Percentiles rank a stretch among this genome's conserved stretches.
Evolutionary conservation across 805 yeast genomes (phyloP).

Genomic region (Wickerhamiella cacticola): DNA sequence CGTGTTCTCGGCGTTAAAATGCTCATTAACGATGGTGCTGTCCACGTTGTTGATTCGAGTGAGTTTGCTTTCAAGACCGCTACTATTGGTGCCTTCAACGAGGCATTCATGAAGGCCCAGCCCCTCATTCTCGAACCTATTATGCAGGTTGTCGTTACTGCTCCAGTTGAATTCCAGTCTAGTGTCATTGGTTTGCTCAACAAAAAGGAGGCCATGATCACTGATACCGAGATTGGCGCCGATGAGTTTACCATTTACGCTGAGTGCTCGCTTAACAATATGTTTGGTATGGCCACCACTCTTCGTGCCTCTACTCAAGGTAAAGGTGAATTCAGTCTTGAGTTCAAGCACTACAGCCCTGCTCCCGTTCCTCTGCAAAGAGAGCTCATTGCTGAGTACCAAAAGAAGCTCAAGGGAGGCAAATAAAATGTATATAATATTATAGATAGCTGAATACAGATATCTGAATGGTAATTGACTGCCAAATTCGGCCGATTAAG

Average conservation of each 20-base stretch:
- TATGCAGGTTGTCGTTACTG: slow-evolving; percentile 84
- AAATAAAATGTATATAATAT: slow-evolving; percentile 25
- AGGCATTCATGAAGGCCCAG: slow-evolving; percentile 70
- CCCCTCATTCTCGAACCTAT: slow-evolving; percentile 94
- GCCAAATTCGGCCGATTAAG: background rate
- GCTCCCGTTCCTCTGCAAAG: slow-evolving; percentile 82
- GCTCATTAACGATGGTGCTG: slow-evolving; percentile 93
- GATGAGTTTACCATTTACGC: slow-evolving; percentile 91
- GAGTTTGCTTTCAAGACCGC: slow-evolving; percentile 94
- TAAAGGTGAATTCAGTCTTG: slow-evolving; percentile 94
- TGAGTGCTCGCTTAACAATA: slow-evolving; percentile 89
- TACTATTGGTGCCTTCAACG: slow-evolving; percentile 79
- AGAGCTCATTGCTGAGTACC: slow-evolving; percentile 74
- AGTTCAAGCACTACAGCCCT: slow-evolving; percentile 85
- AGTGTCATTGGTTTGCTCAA: slow-evolving; percentile 80
- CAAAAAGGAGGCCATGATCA: slow-evolving; percentile 82
- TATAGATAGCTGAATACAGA: background rate
- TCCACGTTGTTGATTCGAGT: slow-evolving; percentile 93
- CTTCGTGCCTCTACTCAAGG: slow-evolving; percentile 97
- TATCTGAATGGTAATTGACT: background rate
- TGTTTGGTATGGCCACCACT: slow-evolving; percentile 94
- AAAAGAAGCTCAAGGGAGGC: slow-evolving; percentile 39
- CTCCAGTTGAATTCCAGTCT: slow-evolving; percentile 96
- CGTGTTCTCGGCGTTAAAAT: slow-evolving; percentile 83
- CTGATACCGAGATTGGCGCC: slow-evolving; percentile 84